Percentiles rank a stretch among this genome's conserved stretches.
These are phyloP conservation scores for Globisporangium echinulatum DNA, from an alignment of 352 stramenopile species.

Conservation along the genomic window DNA sequence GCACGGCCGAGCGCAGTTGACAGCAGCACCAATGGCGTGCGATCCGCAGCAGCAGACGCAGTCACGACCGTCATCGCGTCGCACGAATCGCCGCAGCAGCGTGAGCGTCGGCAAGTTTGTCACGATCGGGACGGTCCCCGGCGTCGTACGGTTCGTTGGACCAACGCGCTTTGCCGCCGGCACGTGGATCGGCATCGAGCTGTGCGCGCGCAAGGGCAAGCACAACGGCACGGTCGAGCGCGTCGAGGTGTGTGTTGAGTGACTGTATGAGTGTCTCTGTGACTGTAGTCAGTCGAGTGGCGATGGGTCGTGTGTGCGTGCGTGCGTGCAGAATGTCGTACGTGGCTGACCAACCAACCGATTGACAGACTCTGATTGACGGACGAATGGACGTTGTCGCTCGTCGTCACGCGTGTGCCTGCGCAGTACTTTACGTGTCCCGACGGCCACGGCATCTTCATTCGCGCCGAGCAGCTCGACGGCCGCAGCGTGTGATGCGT, in stretches of 20 bases:
- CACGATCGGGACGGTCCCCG: conserved; percentile 44
- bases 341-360: neutral
- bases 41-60: too few relatives aligned
- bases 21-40: neutral
- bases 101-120: conserved; percentile 55
- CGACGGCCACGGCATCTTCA: conserved; percentile 57
- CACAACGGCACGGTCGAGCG: conserved; percentile 57
- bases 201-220: conserved; percentile 53
- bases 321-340: too few relatives aligned
- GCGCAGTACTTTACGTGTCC: conserved; percentile 55
- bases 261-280: neutral
- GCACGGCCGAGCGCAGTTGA: neutral
- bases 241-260: conserved; percentile 14
- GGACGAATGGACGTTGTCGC: too few relatives aligned
- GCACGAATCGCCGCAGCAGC: conserved; percentile 1
- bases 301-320: too few relatives aligned
- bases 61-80: neutral
- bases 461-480: conserved; percentile 53
- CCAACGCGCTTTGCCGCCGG: conserved; percentile 51
- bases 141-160: conserved; percentile 64
- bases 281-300: too few relatives aligned
- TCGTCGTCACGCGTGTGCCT: neutral
- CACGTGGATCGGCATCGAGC: conserved; percentile 72
- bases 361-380: neutral
- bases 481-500: conserved; percentile 10